Conservation (phyloP, 352 stramenopile species). For the Saprolegnia parasitica region DNA sequence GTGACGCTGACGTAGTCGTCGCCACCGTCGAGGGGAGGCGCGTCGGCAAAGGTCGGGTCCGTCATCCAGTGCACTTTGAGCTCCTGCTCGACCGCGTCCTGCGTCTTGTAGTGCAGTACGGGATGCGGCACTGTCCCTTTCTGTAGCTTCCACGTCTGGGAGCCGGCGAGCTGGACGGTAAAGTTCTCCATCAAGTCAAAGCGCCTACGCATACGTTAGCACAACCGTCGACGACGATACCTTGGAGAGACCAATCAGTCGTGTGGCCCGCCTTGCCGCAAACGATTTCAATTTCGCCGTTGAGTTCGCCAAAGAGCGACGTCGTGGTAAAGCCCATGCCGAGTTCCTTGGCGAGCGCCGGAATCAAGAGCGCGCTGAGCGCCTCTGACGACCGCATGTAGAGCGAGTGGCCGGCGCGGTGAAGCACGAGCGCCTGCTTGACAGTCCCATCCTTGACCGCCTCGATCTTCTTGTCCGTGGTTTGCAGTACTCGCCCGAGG, state of each 20-base stretch:
- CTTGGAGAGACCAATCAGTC: constrained; percentile 45
- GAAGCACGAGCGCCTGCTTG: constrained; percentile 21
- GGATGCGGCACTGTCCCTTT: constrained; percentile 46
- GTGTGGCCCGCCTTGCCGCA: constrained; percentile 38
- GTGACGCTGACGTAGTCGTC: constrained; percentile 28
- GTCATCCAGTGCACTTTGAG: constrained; percentile 47
- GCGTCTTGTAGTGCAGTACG: constrained; percentile 57
- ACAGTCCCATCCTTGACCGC: constrained; percentile 4
- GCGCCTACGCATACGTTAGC: constrained; percentile 34
- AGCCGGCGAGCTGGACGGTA: constrained; percentile 67
- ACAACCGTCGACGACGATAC: background rate
- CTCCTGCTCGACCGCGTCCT: constrained; percentile 53
- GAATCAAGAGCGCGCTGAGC: constrained; percentile 52
- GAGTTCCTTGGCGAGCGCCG: constrained; percentile 41
- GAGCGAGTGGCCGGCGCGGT: constrained; percentile 42
- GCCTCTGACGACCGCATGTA: constrained; percentile 62
- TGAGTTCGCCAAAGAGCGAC: constrained; percentile 38
- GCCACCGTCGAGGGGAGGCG: background rate
- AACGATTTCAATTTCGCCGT: constrained; percentile 79
- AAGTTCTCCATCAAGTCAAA: constrained; percentile 88
- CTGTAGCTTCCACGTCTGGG: constrained; percentile 65
- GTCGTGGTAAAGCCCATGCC: constrained; percentile 68
- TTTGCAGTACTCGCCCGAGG: constrained; percentile 29
- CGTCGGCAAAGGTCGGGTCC: constrained; percentile 18
- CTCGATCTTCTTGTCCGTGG: constrained; percentile 9